A percentile compares a stretch with the other conserved stretches of the same genome.
These are phyloP conservation scores for Scytalidium sp. DNA, from an alignment of 2,329 filamentous ascomycete genomes.

Conservation along the genomic window DNA sequence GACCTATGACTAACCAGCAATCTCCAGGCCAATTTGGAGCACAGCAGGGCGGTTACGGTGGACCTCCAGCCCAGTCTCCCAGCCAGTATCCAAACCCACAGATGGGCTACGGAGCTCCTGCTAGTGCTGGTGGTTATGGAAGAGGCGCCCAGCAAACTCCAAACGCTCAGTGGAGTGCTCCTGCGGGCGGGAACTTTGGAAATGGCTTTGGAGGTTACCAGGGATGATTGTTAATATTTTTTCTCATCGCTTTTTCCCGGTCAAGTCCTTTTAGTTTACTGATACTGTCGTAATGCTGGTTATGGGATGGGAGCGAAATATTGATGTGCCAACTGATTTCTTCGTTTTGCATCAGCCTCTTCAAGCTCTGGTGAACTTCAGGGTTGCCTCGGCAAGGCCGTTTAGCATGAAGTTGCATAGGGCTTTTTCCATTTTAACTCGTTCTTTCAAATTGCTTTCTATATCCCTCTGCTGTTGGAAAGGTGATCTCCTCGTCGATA, in stretches of 20 bases:
- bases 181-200: slow-evolving; percentile 57
- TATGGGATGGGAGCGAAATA: slow-evolving; percentile 15
- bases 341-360: slow-evolving; percentile 19
- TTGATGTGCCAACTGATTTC: slow-evolving; percentile 19
- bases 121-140: slow-evolving; percentile 81
- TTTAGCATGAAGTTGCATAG: slow-evolving; percentile 26
- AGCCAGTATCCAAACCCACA: slow-evolving; percentile 63
- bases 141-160: slow-evolving; percentile 57
- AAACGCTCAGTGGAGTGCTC: slow-evolving; percentile 41
- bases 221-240: slow-evolving; percentile 37
- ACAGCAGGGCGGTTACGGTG: slow-evolving; percentile 66
- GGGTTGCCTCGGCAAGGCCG: slow-evolving; percentile 19
- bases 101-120: slow-evolving; percentile 68
- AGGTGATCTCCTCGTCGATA: slow-evolving; percentile 24
- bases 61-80: slow-evolving; percentile 58
- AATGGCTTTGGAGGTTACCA: slow-evolving; percentile 63
- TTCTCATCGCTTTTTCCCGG: slow-evolving; percentile 7
- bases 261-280: slow-evolving; percentile 13
- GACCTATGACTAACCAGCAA: slow-evolving; percentile 33
- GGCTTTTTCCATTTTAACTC: slow-evolving; percentile 25
- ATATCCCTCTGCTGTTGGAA: slow-evolving; percentile 26
- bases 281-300: background rate
- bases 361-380: slow-evolving; percentile 14
- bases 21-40: slow-evolving; percentile 49
- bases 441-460: slow-evolving; percentile 22